Evolutionary conservation across 2,329 filamentous ascomycete genomes (phyloP), one percentile per base, ranked within the genome.

Genomic region (Fusarium nematophilum): DNA sequence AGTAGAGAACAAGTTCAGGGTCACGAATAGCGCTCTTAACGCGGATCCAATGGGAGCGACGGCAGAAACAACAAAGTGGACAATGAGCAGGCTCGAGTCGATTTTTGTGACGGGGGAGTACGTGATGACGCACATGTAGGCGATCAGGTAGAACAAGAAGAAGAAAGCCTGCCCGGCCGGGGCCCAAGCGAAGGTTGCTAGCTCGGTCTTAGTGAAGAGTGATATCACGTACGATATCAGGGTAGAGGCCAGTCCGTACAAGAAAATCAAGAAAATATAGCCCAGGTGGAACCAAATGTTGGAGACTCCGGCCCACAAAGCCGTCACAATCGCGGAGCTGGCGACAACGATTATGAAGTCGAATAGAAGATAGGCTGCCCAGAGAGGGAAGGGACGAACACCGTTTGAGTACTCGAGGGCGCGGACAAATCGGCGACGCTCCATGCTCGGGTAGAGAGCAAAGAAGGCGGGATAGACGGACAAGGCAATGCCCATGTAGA

Each of bases 131-230:
- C 79, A 83, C 6, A 39, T 49, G 11, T 49, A 31, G 46, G 46
- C 15, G 26, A 49, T 49, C 34, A 49, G 42, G 17, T 42, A 49
- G 21, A 49, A n/a, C 13, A 49, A 26, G 36, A 29, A 49, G 13
- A 42, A 1, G 2, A 42, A 10, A 3, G 38, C 46, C 9, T 49
- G 46, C 11, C 86, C 84, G 14, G 89, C 90, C 1, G 92, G 90
- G 2, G 91, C 87, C 71, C 94, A 90, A 1, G 92, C 93, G 72
- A 95, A 97, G 0, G 93, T 88, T 5, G 90, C 89, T 6, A 97
- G 82, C 73, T 96, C 92, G 26, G 90, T 93, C 43, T 84, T 86
- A 27, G 89, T 86, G 67, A 93, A 90, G 0, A 97, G 83, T 0
- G 93, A 96, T 33, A 96, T 83, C 30, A 94, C 79, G 73, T 97